A percentile compares a stretch with the other conserved stretches of the same genome.
Conservation (phyloP, 495 filamentous ascomycete genomes). For the Astrothelium subdiscretum region DNA sequence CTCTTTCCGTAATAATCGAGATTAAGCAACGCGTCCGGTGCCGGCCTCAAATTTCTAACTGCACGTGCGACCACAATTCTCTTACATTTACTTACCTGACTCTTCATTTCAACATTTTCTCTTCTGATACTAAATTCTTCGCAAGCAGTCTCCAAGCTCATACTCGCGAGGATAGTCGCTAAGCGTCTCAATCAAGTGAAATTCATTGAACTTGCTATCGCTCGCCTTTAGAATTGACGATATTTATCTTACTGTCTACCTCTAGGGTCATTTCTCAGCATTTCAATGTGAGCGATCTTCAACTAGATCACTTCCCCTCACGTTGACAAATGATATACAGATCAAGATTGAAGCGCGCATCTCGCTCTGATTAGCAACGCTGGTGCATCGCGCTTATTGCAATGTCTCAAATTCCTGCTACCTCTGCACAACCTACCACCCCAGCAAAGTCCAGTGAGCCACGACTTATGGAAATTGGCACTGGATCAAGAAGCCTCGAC, state of each 20-base stretch:
- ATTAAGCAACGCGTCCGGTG: neutral
- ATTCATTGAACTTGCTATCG: neutral
- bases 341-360: neutral
- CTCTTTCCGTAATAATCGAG: neutral
- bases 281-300: neutral
- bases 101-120: neutral
- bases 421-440: neutral
- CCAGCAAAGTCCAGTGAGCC: neutral
- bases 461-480: neutral
- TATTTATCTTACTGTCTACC: too few relatives aligned
- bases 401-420: neutral
- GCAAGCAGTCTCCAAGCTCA: neutral
- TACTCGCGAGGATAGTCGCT: neutral
- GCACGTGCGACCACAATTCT: neutral
- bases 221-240: too few relatives aligned
- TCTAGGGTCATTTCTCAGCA: too few relatives aligned
- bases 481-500: neutral
- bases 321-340: neutral
- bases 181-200: neutral
- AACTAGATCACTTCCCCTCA: neutral
- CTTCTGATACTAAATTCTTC: neutral
- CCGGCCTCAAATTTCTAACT: neutral
- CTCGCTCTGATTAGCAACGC: neutral
- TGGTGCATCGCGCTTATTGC: neutral
- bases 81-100: neutral